Evolutionary conservation across 108 stramenopile species (phyloP).

Genomic region (Cyclotella kingstonii): DNA sequence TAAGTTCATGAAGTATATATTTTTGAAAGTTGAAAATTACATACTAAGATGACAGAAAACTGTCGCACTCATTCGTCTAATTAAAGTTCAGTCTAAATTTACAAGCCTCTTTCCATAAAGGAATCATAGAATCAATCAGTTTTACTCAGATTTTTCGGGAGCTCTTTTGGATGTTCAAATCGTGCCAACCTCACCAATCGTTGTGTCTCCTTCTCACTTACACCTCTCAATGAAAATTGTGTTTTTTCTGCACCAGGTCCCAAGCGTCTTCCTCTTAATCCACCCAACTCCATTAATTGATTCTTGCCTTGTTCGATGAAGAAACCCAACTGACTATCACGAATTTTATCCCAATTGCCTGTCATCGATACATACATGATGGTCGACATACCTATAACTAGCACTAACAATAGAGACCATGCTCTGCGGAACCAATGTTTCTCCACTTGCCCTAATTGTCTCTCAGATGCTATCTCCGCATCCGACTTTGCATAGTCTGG

Average conservation of each 20-base stretch:
- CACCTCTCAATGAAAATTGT: not conserved
- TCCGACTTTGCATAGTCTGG: conserved; percentile 78
- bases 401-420: not conserved
- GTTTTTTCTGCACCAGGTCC: conserved; percentile 6
- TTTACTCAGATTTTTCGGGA: conserved; percentile 30
- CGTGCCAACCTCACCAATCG: conserved; percentile 23
- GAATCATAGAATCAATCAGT: conserved; percentile 3
- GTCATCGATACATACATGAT: conserved; percentile 7
- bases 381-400: not conserved
- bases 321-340: conserved; percentile 12
- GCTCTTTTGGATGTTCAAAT: conserved; percentile 31
- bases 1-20: no score
- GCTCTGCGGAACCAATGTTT: not conserved
- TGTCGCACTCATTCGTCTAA: no score
- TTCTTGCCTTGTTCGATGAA: conserved; percentile 5
- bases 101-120: no score
- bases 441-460: conserved; percentile 12
- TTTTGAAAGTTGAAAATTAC: no score
- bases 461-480: conserved; percentile 55
- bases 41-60: no score
- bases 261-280: conserved; percentile 18
- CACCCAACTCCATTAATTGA: conserved; percentile 5
- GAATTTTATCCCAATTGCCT: conserved; percentile 21
- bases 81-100: no score
- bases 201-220: conserved; percentile 28